Evolutionary conservation across 1,284 basidiomycete genomes (phyloP).

Genomic region (Cutaneotrichosporon mucoides): DNA sequence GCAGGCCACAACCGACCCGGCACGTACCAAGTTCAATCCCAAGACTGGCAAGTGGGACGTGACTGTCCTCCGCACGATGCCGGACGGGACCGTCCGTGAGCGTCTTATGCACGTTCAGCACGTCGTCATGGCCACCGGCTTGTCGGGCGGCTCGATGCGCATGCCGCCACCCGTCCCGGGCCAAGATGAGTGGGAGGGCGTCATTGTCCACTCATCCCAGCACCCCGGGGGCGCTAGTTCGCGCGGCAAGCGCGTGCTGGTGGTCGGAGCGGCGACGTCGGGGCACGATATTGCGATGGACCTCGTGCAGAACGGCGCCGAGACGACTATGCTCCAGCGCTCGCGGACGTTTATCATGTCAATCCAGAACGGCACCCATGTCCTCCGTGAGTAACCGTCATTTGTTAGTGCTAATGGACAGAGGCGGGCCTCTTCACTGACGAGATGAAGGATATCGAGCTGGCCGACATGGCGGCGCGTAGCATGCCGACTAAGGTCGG

Average conservation of each 20-base stretch:
- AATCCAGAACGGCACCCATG: conserved; percentile 51
- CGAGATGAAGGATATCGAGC: conserved; percentile 47
- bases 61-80: conserved; percentile 48
- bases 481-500: conserved; percentile 43
- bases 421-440: conserved; percentile 53
- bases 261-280: conserved; percentile 61
- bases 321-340: conserved; percentile 63
- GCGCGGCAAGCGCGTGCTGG: conserved; percentile 58
- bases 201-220: conserved; percentile 61
- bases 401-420: too few relatives aligned
- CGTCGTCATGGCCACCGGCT: conserved; percentile 59
- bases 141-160: conserved; percentile 56
- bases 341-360: conserved; percentile 62
- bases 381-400: conserved; percentile 1
- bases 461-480: conserved; percentile 50
- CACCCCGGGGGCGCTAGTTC: conserved; percentile 55
- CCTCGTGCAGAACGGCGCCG: conserved; percentile 53
- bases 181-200: conserved; percentile 57
- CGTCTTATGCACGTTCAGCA: conserved; percentile 53
- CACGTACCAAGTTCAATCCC: conserved; percentile 52
- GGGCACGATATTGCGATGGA: conserved; percentile 53
- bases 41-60: conserved; percentile 57
- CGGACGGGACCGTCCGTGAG: conserved; percentile 46
- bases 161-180: conserved; percentile 50
- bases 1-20: conserved; percentile 52